phyloP scores from a whole-genome alignment of 257 asterid species.

The Leptodermis oblonga region DNA sequence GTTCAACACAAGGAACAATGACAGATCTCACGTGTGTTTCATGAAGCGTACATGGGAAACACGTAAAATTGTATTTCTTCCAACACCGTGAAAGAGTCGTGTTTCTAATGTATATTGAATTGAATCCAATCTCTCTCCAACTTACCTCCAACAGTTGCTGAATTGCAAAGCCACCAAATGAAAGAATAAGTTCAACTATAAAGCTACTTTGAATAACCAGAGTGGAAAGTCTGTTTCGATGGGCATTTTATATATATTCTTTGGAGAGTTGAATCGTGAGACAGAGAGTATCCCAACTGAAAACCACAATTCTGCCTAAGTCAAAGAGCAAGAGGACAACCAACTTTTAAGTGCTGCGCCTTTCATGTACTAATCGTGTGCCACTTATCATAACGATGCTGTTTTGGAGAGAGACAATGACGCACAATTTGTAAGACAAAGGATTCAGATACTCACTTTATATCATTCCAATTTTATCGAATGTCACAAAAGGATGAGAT shows the following conservation, averaged over 20 bases:
- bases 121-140: not conserved
- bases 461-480: too few species aligned
- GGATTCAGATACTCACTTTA: too few species aligned
- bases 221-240: not conserved
- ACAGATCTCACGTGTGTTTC: not conserved
- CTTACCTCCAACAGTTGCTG: conserved; percentile 11
- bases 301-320: not conserved
- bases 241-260: conserved; percentile 1
- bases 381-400: too few species aligned
- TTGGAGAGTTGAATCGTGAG: not conserved
- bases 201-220: not conserved
- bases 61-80: too few species aligned
- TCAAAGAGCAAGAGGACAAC: not conserved
- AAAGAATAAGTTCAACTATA: conserved; percentile 14
- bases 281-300: not conserved
- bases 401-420: too few species aligned
- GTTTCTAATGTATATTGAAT: not conserved
- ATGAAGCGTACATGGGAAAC: too few species aligned
- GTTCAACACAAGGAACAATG: not conserved
- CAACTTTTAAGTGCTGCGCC: not conserved
- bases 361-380: too few species aligned
- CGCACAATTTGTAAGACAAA: too few species aligned
- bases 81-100: too few species aligned
- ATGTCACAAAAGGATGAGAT: too few species aligned
- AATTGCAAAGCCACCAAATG: conserved; percentile 14